A percentile compares a stretch with the other conserved stretches of the same genome.
Conservation (phyloP, 163 green algal genomes). For the Trebouxia gelatinosa region DNA sequence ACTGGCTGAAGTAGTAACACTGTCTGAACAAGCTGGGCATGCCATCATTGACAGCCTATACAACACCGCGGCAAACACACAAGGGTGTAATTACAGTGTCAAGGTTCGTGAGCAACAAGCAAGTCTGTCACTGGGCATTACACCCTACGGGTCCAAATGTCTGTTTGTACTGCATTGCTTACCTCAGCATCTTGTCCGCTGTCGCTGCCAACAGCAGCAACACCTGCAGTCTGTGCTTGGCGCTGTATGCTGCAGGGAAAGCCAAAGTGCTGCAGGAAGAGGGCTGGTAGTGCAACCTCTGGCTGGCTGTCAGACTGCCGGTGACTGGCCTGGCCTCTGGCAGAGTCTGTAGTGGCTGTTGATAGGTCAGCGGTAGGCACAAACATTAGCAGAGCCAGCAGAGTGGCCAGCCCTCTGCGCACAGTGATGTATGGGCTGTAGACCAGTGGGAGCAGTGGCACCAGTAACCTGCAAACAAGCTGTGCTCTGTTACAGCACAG, state of each 20-base stretch:
- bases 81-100: neutral
- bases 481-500: too few relatives aligned
- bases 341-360: neutral
- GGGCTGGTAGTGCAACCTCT: conserved; percentile 39
- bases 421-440: conserved; percentile 44
- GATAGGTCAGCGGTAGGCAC: conserved; percentile 34
- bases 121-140: too few relatives aligned
- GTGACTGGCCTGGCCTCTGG: neutral
- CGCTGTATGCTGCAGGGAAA: conserved; percentile 9
- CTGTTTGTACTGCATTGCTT: neutral
- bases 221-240: neutral
- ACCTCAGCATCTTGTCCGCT: neutral
- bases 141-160: too few relatives aligned
- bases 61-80: neutral
- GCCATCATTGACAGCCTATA: neutral
- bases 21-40: too few relatives aligned
- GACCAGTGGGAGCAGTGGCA: neutral
- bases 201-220: neutral
- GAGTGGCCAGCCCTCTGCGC: conserved; percentile 39
- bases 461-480: conserved; percentile 9
- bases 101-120: neutral
- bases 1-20: too few relatives aligned
- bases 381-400: conserved; percentile 49
- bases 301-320: conserved; percentile 13
- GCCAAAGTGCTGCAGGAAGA: conserved; percentile 37